These are phyloP conservation scores for Trametes maxima DNA, from an alignment of 768 basidiomycete genomes.

Conservation along the genomic window DNA sequence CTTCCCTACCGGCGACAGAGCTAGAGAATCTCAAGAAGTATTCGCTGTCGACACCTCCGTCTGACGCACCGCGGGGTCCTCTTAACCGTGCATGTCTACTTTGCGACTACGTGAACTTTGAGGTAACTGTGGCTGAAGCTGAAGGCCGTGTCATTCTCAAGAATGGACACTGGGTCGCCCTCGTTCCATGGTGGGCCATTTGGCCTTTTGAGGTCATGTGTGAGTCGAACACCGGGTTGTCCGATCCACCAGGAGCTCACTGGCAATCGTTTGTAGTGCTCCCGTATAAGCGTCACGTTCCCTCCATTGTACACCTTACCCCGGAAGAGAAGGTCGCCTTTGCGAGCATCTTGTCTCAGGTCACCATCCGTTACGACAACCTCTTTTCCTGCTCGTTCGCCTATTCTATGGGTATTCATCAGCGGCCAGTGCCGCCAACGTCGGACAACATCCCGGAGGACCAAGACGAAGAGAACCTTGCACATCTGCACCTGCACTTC, in stretches of 20 bases:
- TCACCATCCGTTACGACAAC: constrained; percentile 76
- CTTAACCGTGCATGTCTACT: constrained; percentile 67
- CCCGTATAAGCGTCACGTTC: constrained; percentile 77
- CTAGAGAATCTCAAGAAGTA: constrained; percentile 58
- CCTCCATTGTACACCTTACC: constrained; percentile 64
- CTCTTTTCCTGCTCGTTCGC: constrained; percentile 86
- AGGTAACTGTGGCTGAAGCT: constrained; percentile 46
- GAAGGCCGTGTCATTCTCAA: constrained; percentile 66
- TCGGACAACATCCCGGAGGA: constrained; percentile 30
- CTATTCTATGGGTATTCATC: constrained; percentile 95
- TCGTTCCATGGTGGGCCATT: constrained; percentile 95
- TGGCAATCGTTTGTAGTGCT: constrained; percentile 50
- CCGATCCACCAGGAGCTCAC: background rate
- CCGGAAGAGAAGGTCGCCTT: constrained; percentile 62
- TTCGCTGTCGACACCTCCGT: constrained; percentile 38
- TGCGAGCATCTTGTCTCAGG: constrained; percentile 63
- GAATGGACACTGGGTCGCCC: constrained; percentile 77
- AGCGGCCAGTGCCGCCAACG: constrained; percentile 61
- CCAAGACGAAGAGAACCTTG: constrained; percentile 51
- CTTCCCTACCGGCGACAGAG: constrained; percentile 70
- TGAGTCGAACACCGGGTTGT: constrained; percentile 34
- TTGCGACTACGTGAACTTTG: constrained; percentile 77
- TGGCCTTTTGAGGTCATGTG: constrained; percentile 91
- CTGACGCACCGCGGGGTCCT: constrained; percentile 55
- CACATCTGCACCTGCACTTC: constrained; percentile 88